These are phyloP conservation scores for Allium cepa DNA, from an alignment of 106 monocot species.

Conservation along the genomic window DNA sequence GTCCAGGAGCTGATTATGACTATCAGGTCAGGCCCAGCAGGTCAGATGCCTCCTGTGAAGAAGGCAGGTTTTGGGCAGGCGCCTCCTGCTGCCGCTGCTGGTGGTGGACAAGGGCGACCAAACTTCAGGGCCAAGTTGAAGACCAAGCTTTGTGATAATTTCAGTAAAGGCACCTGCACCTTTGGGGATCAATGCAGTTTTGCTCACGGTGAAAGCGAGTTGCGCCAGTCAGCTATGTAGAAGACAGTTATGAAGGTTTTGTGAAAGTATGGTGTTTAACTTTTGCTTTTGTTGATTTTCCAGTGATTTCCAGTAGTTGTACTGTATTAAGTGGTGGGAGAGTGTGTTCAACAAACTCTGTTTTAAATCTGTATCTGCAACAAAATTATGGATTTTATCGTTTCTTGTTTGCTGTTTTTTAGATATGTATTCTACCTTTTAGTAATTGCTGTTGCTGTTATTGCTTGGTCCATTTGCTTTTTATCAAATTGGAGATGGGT, in stretches of 20 bases:
- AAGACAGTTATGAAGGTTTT: background rate
- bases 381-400: too few species aligned
- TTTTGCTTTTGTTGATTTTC: too few species aligned
- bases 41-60: background rate
- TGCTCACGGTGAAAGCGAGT: conserved; percentile 41
- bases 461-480: too few species aligned
- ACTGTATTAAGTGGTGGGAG: too few species aligned
- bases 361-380: too few species aligned
- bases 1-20: conserved; percentile 32
- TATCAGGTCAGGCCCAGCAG: conserved; percentile 9
- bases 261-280: too few species aligned
- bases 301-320: too few species aligned
- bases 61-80: conserved; percentile 1
- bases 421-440: too few species aligned
- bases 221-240: conserved; percentile 22
- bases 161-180: conserved; percentile 39
- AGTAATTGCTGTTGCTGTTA: too few species aligned
- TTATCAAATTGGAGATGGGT: too few species aligned
- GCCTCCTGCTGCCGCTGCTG: background rate
- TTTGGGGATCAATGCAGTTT: conserved; percentile 55
- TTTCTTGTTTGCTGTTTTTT: too few species aligned
- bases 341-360: too few species aligned
- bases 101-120: background rate
- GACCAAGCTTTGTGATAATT: conserved; percentile 53
- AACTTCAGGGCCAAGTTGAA: conserved; percentile 19